Evolutionary conservation across 1,139 yeast genomes (phyloP), one percentile per base, ranked within the genome.

Genomic region (Williopsis jadinii): DNA sequence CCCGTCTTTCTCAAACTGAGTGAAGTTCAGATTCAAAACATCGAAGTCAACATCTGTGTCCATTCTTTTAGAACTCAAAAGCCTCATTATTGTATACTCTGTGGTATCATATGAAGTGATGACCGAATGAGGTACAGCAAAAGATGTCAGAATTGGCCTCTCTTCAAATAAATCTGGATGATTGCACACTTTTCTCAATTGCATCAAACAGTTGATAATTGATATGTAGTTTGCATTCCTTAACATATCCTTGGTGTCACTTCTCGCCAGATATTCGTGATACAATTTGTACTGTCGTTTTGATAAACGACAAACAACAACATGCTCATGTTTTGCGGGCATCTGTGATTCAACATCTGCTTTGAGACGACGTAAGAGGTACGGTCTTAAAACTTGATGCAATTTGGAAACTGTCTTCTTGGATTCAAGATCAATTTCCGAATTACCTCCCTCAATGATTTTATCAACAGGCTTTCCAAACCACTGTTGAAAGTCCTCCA

Each of bases 261-360:
- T 95, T 48, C 98, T 72, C 2, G 96, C 84, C 95, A 94, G 87
- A 56, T 94, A 94, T 61, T 94, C 99, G 61, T 94, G 98, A 56
- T 94, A 94, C 41, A 94, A 66, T 54, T 77, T 86, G 43, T 98
- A 68, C 58, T 94, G 99, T 50, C 99, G 76, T 55, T 92, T 88
- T 1, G 97, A 90, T 40, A 94, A 66, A 31, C 95, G 77, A 66
- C 98, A 94, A 56, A 85, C 87, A 8, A 94, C 80, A 46, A 94
- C 80, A 61, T 94, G 99, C 60, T 94, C 99, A 60, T 87, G 85
- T 59, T 94, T 94, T 1, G 86, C 97, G 1, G 99, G 99, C 98
- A 94, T 92, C 63, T 94, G 98, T 60, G 92, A 87, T 55, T 94
- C 99, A 11, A 94, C 99, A 61, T 94, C 99, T 27, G 87, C 88